Percentiles rank a stretch among this genome's conserved stretches.
These are phyloP conservation scores for Pseudocercospora pini-densiflorae DNA, from an alignment of 2,329 filamentous ascomycete genomes.

Conservation along the genomic window DNA sequence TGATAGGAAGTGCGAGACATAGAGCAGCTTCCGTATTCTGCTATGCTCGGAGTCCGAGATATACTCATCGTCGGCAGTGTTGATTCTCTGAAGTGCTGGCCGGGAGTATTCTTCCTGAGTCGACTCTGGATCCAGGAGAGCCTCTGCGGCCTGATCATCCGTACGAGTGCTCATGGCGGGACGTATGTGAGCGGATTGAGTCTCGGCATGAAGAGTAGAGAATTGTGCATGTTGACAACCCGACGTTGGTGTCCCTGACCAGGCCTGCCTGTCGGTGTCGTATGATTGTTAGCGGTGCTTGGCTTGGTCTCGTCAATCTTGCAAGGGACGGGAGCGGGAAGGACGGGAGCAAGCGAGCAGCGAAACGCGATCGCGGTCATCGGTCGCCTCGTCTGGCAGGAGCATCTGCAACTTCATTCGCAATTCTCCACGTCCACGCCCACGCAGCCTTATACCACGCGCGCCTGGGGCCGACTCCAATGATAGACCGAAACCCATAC, in stretches of 20 bases:
- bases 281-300: background rate
- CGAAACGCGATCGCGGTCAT: background rate
- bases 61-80: background rate
- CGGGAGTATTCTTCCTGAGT: background rate
- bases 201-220: background rate
- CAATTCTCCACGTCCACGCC: background rate
- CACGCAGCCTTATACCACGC: background rate
- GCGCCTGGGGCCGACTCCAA: background rate
- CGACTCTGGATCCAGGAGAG: background rate
- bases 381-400: background rate
- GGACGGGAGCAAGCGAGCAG: background rate
- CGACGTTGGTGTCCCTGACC: background rate
- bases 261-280: background rate
- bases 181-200: background rate
- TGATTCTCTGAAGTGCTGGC: background rate
- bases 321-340: background rate
- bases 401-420: background rate
- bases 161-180: background rate
- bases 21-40: slow-evolving; percentile 38
- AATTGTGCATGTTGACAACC: background rate
- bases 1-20: slow-evolving; percentile 53
- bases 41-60: slow-evolving; percentile 9
- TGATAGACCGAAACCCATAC: background rate
- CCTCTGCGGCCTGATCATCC: background rate
- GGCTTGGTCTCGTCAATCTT: background rate